Evolutionary conservation across 1,284 basidiomycete genomes (phyloP).

Genomic region (Irpex sp.): DNA sequence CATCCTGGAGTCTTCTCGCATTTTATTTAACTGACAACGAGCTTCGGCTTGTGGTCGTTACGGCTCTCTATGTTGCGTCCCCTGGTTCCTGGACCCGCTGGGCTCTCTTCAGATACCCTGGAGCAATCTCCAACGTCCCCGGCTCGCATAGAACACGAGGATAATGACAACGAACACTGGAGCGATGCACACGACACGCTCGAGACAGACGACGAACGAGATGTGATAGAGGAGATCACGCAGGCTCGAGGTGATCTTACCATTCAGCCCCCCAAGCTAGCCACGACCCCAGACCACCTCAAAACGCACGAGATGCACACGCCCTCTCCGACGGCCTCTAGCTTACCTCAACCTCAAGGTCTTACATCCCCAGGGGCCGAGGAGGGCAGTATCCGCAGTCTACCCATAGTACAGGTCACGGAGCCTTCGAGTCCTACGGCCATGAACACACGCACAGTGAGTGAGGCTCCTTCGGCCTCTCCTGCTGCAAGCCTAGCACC

Average conservation of each 20-base stretch:
- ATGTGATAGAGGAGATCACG: conserved; percentile 29
- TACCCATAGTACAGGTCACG: conserved; percentile 52
- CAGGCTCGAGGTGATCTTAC: conserved; percentile 26
- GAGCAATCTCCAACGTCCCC: conserved; percentile 19
- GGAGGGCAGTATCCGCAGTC: conserved; percentile 51
- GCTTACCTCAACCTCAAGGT: conserved; percentile 20
- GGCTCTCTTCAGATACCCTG: conserved; percentile 26
- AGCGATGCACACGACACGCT: conserved; percentile 35
- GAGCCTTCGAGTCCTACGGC: conserved; percentile 28
- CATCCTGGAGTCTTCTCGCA: not conserved
- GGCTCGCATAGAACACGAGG: conserved; percentile 24
- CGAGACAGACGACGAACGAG: conserved; percentile 33
- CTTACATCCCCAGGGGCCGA: conserved; percentile 26
- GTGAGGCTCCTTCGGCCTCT: conserved; percentile 19
- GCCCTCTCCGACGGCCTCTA: conserved; percentile 26
- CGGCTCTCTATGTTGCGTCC: conserved; percentile 10
- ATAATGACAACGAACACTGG: conserved; percentile 24
- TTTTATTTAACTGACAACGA: conserved; percentile 10
- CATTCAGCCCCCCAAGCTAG: conserved; percentile 32
- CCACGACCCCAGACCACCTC: conserved; percentile 20
- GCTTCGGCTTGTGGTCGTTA: not conserved
- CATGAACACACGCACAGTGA: conserved; percentile 25
- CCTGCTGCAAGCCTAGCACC: conserved; percentile 21
- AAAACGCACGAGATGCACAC: conserved; percentile 30
- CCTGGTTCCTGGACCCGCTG: conserved; percentile 22